Conservation (phyloP, 108 stramenopile genomes). For the Conticribra weissflogii region DNA sequence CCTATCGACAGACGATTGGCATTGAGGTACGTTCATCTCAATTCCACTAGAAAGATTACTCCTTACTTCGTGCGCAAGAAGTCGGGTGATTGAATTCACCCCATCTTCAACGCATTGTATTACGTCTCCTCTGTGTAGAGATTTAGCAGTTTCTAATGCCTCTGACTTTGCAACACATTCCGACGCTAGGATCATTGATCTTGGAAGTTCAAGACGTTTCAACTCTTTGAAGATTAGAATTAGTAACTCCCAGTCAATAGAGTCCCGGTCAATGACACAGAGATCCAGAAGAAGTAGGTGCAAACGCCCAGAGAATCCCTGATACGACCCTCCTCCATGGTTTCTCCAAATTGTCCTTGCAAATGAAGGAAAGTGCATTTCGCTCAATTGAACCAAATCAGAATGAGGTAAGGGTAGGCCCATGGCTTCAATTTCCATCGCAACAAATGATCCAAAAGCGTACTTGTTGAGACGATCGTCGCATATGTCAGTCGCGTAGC, state of each 20-base stretch:
- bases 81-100: slow-evolving; percentile 9
- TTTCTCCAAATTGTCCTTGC: slow-evolving; percentile 84
- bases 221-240: slow-evolving; percentile 60
- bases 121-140: slow-evolving; percentile 16
- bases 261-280: slow-evolving; percentile 53
- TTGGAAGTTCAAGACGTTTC: slow-evolving; percentile 51
- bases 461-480: slow-evolving; percentile 53
- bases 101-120: slow-evolving; percentile 31
- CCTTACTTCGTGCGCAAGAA: slow-evolving; percentile 24
- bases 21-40: slow-evolving; percentile 19
- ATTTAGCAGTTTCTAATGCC: slow-evolving; percentile 24
- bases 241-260: slow-evolving; percentile 62
- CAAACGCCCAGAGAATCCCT: slow-evolving; percentile 63
- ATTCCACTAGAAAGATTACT: slow-evolving; percentile 9
- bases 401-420: slow-evolving; percentile 84
- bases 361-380: slow-evolving; percentile 83
- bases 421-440: slow-evolving; percentile 90
- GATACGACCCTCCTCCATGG: slow-evolving; percentile 52
- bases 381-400: slow-evolving; percentile 71
- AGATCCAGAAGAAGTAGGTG: slow-evolving; percentile 78
- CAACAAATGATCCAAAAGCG: slow-evolving; percentile 77
- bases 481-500: slow-evolving; percentile 31
- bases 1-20: slow-evolving; percentile 29
- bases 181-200: slow-evolving; percentile 67
- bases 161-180: slow-evolving; percentile 57